Evolutionary conservation across 2,329 filamentous ascomycete species (phyloP).

Genomic region (Neonectria sp.): DNA sequence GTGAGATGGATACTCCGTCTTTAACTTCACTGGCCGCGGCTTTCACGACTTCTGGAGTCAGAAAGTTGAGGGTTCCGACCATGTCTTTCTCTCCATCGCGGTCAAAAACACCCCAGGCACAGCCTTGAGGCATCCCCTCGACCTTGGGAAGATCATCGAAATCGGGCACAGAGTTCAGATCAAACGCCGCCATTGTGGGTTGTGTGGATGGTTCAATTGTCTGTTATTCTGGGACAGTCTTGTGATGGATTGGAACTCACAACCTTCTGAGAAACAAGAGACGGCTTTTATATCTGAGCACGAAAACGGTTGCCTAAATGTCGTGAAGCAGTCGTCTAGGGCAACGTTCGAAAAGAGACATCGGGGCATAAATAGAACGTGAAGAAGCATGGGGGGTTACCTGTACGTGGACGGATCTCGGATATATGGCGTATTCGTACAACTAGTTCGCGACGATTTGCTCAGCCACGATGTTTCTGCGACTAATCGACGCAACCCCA

Average conservation of each 20-base stretch:
- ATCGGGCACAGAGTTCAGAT: slow-evolving; percentile 51
- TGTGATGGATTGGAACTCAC: background rate
- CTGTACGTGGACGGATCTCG: background rate
- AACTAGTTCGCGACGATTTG: background rate
- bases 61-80: slow-evolving; percentile 65
- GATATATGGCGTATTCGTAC: slow-evolving; percentile 12
- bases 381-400: background rate
- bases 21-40: slow-evolving; percentile 39
- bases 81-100: slow-evolving; percentile 62
- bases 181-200: slow-evolving; percentile 10
- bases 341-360: background rate
- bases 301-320: slow-evolving; percentile 9
- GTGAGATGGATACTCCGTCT: slow-evolving; percentile 63
- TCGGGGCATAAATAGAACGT: background rate
- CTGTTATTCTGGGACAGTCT: background rate
- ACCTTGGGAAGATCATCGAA: slow-evolving; percentile 60
- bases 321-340: background rate
- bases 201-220: background rate
- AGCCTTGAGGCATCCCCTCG: slow-evolving; percentile 60
- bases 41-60: slow-evolving; percentile 60
- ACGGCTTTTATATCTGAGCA: background rate
- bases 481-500: background rate
- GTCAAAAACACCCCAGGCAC: slow-evolving; percentile 65
- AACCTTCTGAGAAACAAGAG: background rate
- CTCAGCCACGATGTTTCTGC: background rate